Evolutionary conservation across 2,329 filamentous ascomycete genomes (phyloP).

Genomic region (Aspergillus quadricinctus): DNA sequence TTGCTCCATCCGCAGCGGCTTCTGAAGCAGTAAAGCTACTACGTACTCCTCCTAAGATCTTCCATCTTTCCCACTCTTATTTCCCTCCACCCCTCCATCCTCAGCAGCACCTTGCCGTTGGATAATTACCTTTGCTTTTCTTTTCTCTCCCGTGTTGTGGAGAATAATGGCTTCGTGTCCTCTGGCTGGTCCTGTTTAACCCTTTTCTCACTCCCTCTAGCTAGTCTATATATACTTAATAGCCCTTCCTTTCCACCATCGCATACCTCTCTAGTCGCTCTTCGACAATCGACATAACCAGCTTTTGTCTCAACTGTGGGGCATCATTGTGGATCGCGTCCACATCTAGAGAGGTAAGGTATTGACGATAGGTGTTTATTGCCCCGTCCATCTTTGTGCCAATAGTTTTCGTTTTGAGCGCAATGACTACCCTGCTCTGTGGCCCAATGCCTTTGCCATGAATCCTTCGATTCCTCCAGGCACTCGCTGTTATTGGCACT

Average conservation of each 20-base stretch:
- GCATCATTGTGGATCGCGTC: neutral
- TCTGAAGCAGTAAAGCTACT: constrained; percentile 1
- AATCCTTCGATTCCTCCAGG: neutral
- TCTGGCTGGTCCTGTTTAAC: constrained; percentile 23
- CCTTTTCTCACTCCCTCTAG: constrained; percentile 9
- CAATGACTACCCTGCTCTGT: neutral
- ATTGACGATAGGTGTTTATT: neutral
- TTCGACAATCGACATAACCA: neutral
- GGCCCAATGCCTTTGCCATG: neutral
- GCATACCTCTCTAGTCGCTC: neutral
- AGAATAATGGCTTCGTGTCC: constrained; percentile 14
- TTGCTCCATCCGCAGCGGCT: constrained; percentile 14
- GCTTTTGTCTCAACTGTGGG: neutral
- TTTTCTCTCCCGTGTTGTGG: constrained; percentile 7
- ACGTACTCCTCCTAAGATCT: neutral
- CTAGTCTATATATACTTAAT: constrained; percentile 3
- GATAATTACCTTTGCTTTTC: constrained; percentile 6
- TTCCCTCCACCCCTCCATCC: neutral
- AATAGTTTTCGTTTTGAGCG: neutral
- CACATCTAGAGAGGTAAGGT: neutral
- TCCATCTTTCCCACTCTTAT: constrained; percentile 6
- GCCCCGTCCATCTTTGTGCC: neutral
- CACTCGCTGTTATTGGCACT: neutral
- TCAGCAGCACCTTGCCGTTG: neutral
- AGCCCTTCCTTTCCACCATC: neutral